phyloP scores from a whole-genome alignment of 2,329 filamentous ascomycete genomes.

The Cryphonectria naterciae region DNA sequence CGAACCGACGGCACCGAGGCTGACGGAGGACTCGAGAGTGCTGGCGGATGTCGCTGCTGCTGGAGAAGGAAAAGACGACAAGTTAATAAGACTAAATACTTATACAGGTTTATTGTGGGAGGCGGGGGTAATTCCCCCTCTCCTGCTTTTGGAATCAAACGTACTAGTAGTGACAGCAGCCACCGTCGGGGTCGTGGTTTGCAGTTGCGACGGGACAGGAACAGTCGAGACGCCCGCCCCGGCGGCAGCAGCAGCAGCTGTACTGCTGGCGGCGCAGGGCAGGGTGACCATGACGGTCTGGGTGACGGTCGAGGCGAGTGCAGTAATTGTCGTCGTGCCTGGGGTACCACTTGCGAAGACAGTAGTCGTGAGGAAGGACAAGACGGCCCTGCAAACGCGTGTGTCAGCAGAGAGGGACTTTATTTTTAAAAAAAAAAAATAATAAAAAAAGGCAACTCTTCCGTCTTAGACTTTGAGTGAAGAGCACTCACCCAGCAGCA shows the following conservation, averaged over 20 bases:
- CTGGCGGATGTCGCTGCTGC: slow-evolving; percentile 16
- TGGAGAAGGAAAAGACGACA: slow-evolving; percentile 10
- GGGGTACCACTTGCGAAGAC: slow-evolving; percentile 37
- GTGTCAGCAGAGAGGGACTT: neutral
- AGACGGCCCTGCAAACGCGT: neutral
- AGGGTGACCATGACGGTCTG: slow-evolving; percentile 35
- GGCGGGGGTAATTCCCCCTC: too few species aligned
- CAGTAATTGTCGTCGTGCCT: slow-evolving; percentile 44
- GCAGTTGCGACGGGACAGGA: slow-evolving; percentile 26
- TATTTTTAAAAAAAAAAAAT: too few species aligned
- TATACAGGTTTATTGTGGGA: neutral
- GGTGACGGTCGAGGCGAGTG: slow-evolving; percentile 37
- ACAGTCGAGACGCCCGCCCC: slow-evolving; percentile 32
- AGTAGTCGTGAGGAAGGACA: slow-evolving; percentile 43
- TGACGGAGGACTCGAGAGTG: slow-evolving; percentile 36
- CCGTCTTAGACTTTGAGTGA: too few species aligned
- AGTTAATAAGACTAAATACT: neutral
- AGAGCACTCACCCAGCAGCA: slow-evolving; percentile 13
- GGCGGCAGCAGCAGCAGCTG: slow-evolving; percentile 19
- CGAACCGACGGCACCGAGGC: slow-evolving; percentile 33
- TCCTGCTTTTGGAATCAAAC: neutral
- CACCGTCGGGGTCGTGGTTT: slow-evolving; percentile 23
- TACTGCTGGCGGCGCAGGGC: slow-evolving; percentile 29
- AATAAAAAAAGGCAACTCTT: neutral
- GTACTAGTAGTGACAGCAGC: slow-evolving; percentile 12